A percentile compares a stretch with the other conserved stretches of the same genome.
These are phyloP conservation scores for Brassica carinata DNA, from an alignment of 345 rosid genomes.

Conservation along the genomic window DNA sequence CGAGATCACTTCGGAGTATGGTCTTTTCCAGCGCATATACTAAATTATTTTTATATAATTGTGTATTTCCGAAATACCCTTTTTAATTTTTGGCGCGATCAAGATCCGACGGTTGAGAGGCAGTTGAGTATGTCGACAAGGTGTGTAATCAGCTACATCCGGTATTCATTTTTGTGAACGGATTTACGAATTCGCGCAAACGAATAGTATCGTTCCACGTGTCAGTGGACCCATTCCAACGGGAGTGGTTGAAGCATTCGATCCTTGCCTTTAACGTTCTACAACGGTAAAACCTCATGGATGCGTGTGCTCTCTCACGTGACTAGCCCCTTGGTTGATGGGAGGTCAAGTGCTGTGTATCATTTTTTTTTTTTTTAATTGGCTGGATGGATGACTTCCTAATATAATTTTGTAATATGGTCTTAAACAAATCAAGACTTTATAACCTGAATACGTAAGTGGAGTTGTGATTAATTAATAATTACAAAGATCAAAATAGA, in stretches of 20 bases:
- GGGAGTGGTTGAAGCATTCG: conserved; percentile 21
- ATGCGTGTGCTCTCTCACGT: conserved; percentile 35
- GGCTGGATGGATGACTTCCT: not conserved
- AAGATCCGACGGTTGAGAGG: conserved; percentile 31
- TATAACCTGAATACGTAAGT: not conserved
- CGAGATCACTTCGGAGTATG: conserved; percentile 39
- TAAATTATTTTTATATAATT: not conserved
- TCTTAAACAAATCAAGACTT: not conserved
- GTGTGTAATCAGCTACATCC: not conserved
- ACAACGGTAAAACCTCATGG: conserved; percentile 36
- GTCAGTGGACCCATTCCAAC: conserved; percentile 1
- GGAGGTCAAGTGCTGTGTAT: not conserved
- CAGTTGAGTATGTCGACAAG: conserved; percentile 23
- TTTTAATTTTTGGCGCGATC: not conserved
- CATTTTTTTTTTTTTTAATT: too few relatives aligned
- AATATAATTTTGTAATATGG: not conserved
- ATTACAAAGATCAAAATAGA: not conserved
- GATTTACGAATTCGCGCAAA: not conserved
- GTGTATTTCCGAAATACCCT: not conserved
- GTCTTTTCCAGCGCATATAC: conserved; percentile 28
- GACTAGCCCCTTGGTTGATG: conserved; percentile 25
- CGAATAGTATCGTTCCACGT: conserved; percentile 9
- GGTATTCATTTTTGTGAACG: not conserved
- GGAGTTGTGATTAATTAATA: not conserved
- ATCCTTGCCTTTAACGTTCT: conserved; percentile 20